Evolutionary conservation across 2,329 filamentous ascomycete genomes (phyloP).

Genomic region (Nigrospora oryzae): DNA sequence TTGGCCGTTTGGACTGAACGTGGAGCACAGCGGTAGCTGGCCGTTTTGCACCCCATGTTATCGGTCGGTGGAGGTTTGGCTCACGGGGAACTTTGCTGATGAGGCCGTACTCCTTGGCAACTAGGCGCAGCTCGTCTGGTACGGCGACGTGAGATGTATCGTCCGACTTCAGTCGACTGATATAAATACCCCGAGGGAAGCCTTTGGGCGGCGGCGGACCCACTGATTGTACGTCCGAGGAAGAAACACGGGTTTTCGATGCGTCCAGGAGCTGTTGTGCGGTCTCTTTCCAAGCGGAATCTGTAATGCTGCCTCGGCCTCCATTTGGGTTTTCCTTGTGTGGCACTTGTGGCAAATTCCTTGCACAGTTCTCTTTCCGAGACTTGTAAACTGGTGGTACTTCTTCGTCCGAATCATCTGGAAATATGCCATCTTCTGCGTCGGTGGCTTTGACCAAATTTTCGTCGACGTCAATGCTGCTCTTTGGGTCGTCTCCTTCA

Average conservation of each 20-base stretch:
- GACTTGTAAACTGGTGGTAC: not conserved
- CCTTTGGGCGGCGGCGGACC: not conserved
- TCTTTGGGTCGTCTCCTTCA: conserved; percentile 20
- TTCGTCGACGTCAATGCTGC: conserved; percentile 58
- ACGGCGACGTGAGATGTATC: conserved; percentile 28
- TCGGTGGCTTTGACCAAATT: conserved; percentile 37
- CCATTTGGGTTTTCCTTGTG: no score
- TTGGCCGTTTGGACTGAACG: no score
- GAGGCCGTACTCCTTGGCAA: conserved; percentile 30
- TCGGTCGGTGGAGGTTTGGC: no score
- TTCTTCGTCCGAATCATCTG: conserved; percentile 48
- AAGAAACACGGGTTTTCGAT: no score
- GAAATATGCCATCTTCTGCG: conserved; percentile 38
- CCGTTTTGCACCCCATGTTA: no score
- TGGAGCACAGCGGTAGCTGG: no score
- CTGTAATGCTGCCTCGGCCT: no score
- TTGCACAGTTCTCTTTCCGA: no score
- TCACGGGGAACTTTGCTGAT: conserved; percentile 20
- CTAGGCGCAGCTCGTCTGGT: conserved; percentile 26
- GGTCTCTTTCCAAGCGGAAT: no score
- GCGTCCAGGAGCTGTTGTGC: no score
- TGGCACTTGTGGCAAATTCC: no score
- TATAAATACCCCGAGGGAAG: conserved; percentile 27
- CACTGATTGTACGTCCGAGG: no score
- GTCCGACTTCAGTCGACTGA: conserved; percentile 32